phyloP scores from a whole-genome alignment of 352 stramenopile species.

The Blastocystis sp. region DNA sequence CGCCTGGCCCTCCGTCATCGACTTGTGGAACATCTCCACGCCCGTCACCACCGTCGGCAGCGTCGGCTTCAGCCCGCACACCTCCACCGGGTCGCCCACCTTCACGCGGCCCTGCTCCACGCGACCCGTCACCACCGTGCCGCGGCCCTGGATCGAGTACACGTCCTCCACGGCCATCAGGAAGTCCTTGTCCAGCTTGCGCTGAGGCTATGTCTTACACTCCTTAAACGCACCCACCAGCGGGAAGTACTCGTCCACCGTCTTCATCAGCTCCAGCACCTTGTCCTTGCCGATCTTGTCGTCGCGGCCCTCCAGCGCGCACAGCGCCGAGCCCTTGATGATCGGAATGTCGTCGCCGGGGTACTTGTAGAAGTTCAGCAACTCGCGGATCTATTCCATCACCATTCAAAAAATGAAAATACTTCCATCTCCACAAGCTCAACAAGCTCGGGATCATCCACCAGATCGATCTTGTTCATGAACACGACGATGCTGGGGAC shows the following conservation, averaged over 20 bases:
- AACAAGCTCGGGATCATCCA: conserved; percentile 87
- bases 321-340: conserved; percentile 86
- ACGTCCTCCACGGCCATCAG: conserved; percentile 94
- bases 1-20: conserved; percentile 85
- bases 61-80: conserved; percentile 75
- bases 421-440: conserved; percentile 89
- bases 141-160: conserved; percentile 91
- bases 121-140: conserved; percentile 91
- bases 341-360: conserved; percentile 89
- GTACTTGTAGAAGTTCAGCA: conserved; percentile 91
- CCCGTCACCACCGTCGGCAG: conserved; percentile 47
- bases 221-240: too few relatives aligned
- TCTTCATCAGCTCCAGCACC: conserved; percentile 88
- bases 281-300: conserved; percentile 80
- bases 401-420: conserved; percentile 1
- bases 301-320: conserved; percentile 85
- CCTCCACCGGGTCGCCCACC: conserved; percentile 82
- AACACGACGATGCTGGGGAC: conserved; percentile 88
- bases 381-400: conserved; percentile 78
- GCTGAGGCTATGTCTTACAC: too few relatives aligned
- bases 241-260: conserved; percentile 78
- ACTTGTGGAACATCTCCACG: conserved; percentile 96
- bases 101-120: conserved; percentile 85
- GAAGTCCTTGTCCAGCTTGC: conserved; percentile 91
- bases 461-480: conserved; percentile 92